A percentile compares a stretch with the other conserved stretches of the same genome.
Conservation (phyloP, 768 basidiomycete species). For the Sistotremastrum suecicum region DNA sequence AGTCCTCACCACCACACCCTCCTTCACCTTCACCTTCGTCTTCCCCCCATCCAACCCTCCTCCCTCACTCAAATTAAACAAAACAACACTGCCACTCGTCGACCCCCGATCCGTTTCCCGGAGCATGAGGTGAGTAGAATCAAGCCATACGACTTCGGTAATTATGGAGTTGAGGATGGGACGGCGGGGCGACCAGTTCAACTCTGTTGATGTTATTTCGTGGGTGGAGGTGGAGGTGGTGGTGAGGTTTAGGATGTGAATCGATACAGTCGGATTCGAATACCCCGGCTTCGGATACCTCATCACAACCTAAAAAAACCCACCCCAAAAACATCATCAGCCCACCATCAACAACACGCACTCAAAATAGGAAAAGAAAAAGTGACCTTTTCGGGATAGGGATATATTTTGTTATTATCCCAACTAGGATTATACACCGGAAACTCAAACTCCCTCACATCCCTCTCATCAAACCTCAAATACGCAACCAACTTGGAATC, state of each 20-base stretch:
- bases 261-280: slow-evolving; percentile 72
- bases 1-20: slow-evolving; percentile 51
- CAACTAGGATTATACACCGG: slow-evolving; percentile 85
- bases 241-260: slow-evolving; percentile 46
- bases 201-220: slow-evolving; percentile 21
- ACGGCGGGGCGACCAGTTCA: slow-evolving; percentile 55
- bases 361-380: no score
- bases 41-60: slow-evolving; percentile 8
- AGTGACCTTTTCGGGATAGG: slow-evolving; percentile 46
- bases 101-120: slow-evolving; percentile 84
- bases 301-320: slow-evolving; percentile 25
- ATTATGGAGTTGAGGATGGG: slow-evolving; percentile 53
- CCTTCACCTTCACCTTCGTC: slow-evolving; percentile 15
- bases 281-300: slow-evolving; percentile 86
- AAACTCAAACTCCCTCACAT: slow-evolving; percentile 74
- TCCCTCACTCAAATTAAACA: slow-evolving; percentile 43
- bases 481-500: slow-evolving; percentile 49
- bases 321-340: no score
- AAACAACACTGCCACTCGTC: slow-evolving; percentile 61
- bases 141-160: slow-evolving; percentile 81
- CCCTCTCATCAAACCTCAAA: slow-evolving; percentile 77
- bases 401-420: slow-evolving; percentile 53
- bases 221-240: slow-evolving; percentile 45
- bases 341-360: no score
- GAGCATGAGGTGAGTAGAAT: slow-evolving; percentile 52